A percentile compares a stretch with the other conserved stretches of the same genome.
phyloP scores from a whole-genome alignment of 1,284 basidiomycete genomes.

The Hymenochaete sp. region DNA sequence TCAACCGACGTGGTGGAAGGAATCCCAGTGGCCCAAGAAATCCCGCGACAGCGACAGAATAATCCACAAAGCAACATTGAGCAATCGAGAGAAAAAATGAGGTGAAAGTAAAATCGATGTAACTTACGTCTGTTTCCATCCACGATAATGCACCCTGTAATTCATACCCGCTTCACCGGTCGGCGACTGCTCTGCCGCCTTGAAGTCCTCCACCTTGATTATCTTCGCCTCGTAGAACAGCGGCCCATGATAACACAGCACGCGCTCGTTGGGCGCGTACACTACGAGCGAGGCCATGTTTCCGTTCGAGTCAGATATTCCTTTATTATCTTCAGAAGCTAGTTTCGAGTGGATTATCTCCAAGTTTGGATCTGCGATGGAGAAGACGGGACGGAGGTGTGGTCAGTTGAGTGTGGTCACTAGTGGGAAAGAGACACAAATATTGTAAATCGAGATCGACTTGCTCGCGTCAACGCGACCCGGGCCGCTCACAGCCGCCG shows the following conservation, averaged over 20 bases:
- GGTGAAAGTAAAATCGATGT: slow-evolving; percentile 1
- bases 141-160: slow-evolving; percentile 97
- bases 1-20: neutral
- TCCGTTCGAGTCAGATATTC: no score
- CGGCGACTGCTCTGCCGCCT: slow-evolving; percentile 60
- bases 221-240: slow-evolving; percentile 94
- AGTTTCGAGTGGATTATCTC: no score
- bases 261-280: slow-evolving; percentile 62
- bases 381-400: no score
- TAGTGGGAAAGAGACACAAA: no score
- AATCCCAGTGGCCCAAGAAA: neutral
- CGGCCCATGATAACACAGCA: slow-evolving; percentile 90
- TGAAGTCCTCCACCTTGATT: slow-evolving; percentile 72
- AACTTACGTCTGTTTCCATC: slow-evolving; percentile 95
- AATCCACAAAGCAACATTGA: slow-evolving; percentile 1
- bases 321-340: no score
- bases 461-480: no score
- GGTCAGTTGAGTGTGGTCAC: no score
- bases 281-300: no score
- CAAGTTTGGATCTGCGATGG: no score
- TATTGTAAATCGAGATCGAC: no score
- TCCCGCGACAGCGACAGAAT: neutral
- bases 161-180: slow-evolving; percentile 68
- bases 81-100: slow-evolving; percentile 1
- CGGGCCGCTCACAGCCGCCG: no score